phyloP scores from a whole-genome alignment of 176 grass and related monocot species.

The Oropetium thomaeum region DNA sequence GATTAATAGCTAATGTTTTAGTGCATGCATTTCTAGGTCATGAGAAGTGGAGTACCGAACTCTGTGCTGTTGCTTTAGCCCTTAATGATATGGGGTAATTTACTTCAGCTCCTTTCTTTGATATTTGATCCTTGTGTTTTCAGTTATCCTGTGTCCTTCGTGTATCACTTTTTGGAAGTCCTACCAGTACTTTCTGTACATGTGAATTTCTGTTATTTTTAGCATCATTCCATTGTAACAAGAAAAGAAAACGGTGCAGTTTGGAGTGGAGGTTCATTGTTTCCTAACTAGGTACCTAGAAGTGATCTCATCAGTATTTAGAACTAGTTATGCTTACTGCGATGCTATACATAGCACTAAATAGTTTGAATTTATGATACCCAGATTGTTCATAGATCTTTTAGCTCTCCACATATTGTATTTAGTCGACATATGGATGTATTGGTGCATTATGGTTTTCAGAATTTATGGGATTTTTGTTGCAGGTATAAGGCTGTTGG shows the following conservation, averaged over 20 bases:
- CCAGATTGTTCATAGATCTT: too few species aligned
- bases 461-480: neutral
- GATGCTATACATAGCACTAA: neutral
- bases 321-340: neutral
- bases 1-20: conserved; percentile 31
- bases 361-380: neutral
- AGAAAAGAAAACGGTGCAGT: neutral
- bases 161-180: neutral
- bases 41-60: conserved; percentile 91
- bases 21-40: conserved; percentile 57
- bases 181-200: neutral
- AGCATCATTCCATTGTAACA: conserved; percentile 10
- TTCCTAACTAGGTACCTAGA: conserved; percentile 7
- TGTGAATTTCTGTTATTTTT: neutral
- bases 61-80: conserved; percentile 94
- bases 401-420: too few species aligned
- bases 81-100: conserved; percentile 87
- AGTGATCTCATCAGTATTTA: conserved; percentile 8
- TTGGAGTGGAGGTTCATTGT: neutral
- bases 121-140: neutral
- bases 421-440: too few species aligned
- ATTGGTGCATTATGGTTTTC: neutral
- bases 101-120: conserved; percentile 21
- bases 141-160: conserved; percentile 6
- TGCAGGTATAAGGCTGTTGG: neutral